Evolutionary conservation across 495 filamentous ascomycete species (phyloP).

Genomic region (Baudoinia panamericana): DNA sequence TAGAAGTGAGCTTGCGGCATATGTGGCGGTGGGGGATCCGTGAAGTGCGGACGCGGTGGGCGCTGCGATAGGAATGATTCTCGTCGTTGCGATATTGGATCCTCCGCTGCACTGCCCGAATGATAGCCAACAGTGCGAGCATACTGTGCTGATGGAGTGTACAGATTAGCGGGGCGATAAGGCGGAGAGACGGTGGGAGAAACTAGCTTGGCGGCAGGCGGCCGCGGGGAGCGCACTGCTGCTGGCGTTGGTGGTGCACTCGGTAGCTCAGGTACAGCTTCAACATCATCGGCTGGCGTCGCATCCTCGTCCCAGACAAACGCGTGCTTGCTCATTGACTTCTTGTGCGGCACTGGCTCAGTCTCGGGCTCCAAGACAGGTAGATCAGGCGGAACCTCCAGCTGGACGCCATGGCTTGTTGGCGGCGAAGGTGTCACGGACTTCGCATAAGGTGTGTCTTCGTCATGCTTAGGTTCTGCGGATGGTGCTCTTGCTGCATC

Average conservation of each 20-base stretch:
- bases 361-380: not conserved
- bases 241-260: not conserved
- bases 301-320: constrained; percentile 2
- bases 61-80: constrained; percentile 1
- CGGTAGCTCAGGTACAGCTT: not conserved
- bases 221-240: constrained; percentile 2
- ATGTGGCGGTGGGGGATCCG: constrained; percentile 59
- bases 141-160: constrained; percentile 1
- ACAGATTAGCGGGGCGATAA: constrained; percentile 4
- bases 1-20: constrained; percentile 63
- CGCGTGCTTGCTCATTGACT: not conserved
- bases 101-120: not conserved
- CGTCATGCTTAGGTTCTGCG: constrained; percentile 8
- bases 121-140: not conserved
- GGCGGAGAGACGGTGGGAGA: not conserved
- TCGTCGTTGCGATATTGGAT: not conserved
- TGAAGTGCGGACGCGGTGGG: constrained; percentile 13
- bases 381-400: not conserved
- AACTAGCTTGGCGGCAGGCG: constrained; percentile 1
- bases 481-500: not conserved
- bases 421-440: constrained; percentile 14
- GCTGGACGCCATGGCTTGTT: constrained; percentile 3
- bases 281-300: not conserved
- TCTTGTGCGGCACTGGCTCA: not conserved
- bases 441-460: constrained; percentile 4